Conservation (phyloP, 2,329 filamentous ascomycete species). For the Diaporthe eres region DNA sequence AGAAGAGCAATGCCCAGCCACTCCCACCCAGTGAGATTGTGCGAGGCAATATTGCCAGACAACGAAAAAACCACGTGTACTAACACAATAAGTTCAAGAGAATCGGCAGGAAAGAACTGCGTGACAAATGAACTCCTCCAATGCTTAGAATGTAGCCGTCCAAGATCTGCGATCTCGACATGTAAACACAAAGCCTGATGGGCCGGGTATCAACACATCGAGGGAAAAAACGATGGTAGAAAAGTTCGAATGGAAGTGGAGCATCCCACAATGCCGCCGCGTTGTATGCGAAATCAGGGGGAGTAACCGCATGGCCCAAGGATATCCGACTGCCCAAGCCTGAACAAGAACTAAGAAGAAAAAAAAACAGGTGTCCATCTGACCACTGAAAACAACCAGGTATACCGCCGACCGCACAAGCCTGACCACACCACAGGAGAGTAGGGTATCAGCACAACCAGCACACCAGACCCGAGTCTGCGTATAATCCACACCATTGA, state of each 20-base stretch:
- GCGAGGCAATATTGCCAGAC: slow-evolving; percentile 35
- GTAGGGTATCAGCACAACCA: slow-evolving; percentile 41
- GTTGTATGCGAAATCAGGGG: slow-evolving; percentile 32
- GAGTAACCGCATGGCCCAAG: slow-evolving; percentile 36
- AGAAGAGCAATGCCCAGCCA: slow-evolving; percentile 11
- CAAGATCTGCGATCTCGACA: slow-evolving; percentile 28
- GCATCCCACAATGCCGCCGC: slow-evolving; percentile 35
- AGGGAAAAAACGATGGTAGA: slow-evolving; percentile 38
- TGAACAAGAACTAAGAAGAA: slow-evolving; percentile 34
- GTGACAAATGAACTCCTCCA: slow-evolving; percentile 43
- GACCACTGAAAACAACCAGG: slow-evolving; percentile 42
- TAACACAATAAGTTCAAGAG: slow-evolving; percentile 33
- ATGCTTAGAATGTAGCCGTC: slow-evolving; percentile 40
- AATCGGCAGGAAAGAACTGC: slow-evolving; percentile 37
- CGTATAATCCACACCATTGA: slow-evolving; percentile 14
- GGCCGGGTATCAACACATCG: slow-evolving; percentile 37
- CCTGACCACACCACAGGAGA: slow-evolving; percentile 20
- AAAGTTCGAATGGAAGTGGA: slow-evolving; percentile 39
- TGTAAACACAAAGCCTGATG: slow-evolving; percentile 27
- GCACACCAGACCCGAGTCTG: slow-evolving; percentile 27
- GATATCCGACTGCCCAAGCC: slow-evolving; percentile 38
- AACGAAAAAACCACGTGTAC: slow-evolving; percentile 34
- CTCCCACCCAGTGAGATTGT: slow-evolving; percentile 36
- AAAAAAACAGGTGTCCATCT: background rate
- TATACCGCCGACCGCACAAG: slow-evolving; percentile 35